phyloP scores from a whole-genome alignment of 352 stramenopile species.

The Phytophthora megakarya region DNA sequence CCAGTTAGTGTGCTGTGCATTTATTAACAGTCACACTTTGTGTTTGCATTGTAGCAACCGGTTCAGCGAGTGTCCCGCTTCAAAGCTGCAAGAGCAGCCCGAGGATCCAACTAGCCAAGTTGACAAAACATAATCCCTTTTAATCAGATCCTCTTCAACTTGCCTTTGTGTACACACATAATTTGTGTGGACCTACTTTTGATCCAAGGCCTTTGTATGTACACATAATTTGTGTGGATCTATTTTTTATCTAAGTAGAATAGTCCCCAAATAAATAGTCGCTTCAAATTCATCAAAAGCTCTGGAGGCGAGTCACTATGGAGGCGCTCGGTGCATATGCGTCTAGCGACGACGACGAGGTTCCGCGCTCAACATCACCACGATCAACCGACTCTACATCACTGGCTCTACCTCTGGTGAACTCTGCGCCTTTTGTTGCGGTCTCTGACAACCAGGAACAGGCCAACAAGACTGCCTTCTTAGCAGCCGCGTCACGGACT shows the following conservation, averaged over 20 bases:
- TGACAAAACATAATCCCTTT: too few species aligned
- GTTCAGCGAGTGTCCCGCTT: slow-evolving; percentile 88
- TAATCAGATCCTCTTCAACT: too few species aligned
- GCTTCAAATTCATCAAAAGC: too few species aligned
- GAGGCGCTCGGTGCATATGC: slow-evolving; percentile 53
- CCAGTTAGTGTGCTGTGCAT: too few species aligned
- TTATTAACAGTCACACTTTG: slow-evolving; percentile 8
- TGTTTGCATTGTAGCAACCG: slow-evolving; percentile 55
- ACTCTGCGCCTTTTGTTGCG: slow-evolving; percentile 57
- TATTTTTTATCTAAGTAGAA: too few species aligned
- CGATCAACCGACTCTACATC: slow-evolving; percentile 19
- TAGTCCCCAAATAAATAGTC: too few species aligned
- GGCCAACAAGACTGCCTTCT: slow-evolving; percentile 41
- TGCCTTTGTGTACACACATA: too few species aligned
- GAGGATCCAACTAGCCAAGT: slow-evolving; percentile 29
- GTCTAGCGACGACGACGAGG: slow-evolving; percentile 55
- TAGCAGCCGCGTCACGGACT: slow-evolving; percentile 40
- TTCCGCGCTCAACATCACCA: not conserved
- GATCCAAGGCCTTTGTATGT: too few species aligned
- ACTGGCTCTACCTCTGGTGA: slow-evolving; percentile 45
- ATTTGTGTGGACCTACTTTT: too few species aligned
- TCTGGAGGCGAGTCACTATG: too few species aligned
- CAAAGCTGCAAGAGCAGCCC: slow-evolving; percentile 56
- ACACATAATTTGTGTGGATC: too few species aligned
- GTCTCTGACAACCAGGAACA: slow-evolving; percentile 36